Evolutionary conservation across 1,284 basidiomycete genomes (phyloP).

Genomic region (Abortiporus biennis): DNA sequence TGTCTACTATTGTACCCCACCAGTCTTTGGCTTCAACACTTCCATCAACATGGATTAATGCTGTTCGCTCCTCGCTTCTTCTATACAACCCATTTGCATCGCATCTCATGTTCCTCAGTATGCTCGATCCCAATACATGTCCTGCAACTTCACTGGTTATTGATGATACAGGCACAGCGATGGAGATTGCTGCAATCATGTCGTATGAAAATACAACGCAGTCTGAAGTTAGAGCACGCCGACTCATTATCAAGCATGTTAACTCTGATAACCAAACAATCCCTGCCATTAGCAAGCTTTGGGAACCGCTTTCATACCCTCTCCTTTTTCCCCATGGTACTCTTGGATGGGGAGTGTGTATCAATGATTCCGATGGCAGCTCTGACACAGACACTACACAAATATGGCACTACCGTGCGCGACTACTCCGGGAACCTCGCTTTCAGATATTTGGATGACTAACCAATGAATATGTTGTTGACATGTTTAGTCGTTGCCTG

Average conservation of each 20-base stretch:
- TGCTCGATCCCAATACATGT: background rate
- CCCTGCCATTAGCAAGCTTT: slow-evolving; percentile 25
- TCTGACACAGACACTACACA: slow-evolving; percentile 16
- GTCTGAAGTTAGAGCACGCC: slow-evolving; percentile 12
- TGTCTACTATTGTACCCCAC: slow-evolving; percentile 10
- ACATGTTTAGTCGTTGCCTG: slow-evolving; percentile 29
- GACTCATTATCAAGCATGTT: slow-evolving; percentile 12
- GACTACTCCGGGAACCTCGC: slow-evolving; percentile 18
- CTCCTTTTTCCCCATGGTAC: slow-evolving; percentile 33
- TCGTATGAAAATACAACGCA: slow-evolving; percentile 19
- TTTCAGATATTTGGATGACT: slow-evolving; percentile 29
- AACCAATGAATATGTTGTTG: slow-evolving; percentile 28
- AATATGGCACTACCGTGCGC: slow-evolving; percentile 21
- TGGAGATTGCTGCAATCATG: slow-evolving; percentile 27
- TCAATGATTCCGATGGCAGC: background rate
- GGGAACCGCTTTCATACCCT: slow-evolving; percentile 32
- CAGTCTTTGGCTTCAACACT: slow-evolving; percentile 8
- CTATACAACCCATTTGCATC: slow-evolving; percentile 21
- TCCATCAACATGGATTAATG: slow-evolving; percentile 17
- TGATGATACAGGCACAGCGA: slow-evolving; percentile 14
- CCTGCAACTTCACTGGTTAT: slow-evolving; percentile 16
- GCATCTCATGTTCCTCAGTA: slow-evolving; percentile 3
- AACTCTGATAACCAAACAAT: slow-evolving; percentile 14
- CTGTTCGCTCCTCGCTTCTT: slow-evolving; percentile 14
- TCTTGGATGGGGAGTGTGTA: slow-evolving; percentile 33